phyloP scores from a whole-genome alignment of 2,329 filamentous ascomycete genomes.

The Alternaria consortialis region DNA sequence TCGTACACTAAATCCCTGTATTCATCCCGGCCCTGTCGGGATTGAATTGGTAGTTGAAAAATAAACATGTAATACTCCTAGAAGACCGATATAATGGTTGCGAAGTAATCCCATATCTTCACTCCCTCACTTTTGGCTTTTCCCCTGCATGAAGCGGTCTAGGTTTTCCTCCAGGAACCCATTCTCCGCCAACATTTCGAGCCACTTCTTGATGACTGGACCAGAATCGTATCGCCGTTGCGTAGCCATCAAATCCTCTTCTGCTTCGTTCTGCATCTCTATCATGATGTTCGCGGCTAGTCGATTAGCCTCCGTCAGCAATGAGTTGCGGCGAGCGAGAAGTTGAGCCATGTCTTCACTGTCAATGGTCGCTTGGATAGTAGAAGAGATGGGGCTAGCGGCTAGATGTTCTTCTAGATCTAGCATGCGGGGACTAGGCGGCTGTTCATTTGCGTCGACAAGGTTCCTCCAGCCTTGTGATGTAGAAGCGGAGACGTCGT shows the following conservation, averaged over 20 bases:
- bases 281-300: conserved; percentile 54
- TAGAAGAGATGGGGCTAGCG: conserved; percentile 18
- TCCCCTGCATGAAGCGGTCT: conserved; percentile 28
- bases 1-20: not conserved
- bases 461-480: conserved; percentile 56
- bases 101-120: not conserved
- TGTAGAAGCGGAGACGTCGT: conserved; percentile 30
- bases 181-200: conserved; percentile 73
- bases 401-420: conserved; percentile 26
- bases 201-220: conserved; percentile 73
- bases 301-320: conserved; percentile 37
- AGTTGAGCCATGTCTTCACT: conserved; percentile 31
- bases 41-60: not conserved
- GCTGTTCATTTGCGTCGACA: conserved; percentile 38
- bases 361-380: conserved; percentile 28
- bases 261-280: conserved; percentile 58
- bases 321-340: conserved; percentile 24
- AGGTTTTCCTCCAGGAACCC: conserved; percentile 60
- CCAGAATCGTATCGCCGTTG: conserved; percentile 73
- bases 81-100: not conserved
- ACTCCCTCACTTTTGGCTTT: conserved; percentile 4
- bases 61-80: not conserved
- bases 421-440: conserved; percentile 26
- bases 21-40: not conserved
- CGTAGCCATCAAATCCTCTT: conserved; percentile 63